Evolutionary conservation across 2,329 filamentous ascomycete genomes (phyloP), one percentile per base, ranked within the genome.

Genomic region (Aspergillaceae sp.): DNA sequence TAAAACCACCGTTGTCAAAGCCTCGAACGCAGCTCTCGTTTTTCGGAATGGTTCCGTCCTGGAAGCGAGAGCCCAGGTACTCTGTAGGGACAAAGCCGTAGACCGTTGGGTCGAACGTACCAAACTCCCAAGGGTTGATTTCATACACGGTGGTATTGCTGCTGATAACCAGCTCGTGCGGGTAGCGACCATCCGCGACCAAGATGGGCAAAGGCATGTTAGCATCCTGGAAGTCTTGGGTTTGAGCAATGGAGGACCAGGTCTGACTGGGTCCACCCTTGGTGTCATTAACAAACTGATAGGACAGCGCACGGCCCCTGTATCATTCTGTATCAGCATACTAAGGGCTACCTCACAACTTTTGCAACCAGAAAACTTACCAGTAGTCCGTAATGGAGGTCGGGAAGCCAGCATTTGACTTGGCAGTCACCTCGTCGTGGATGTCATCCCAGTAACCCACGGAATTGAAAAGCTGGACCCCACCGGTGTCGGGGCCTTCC

Each of bases 311-410:
- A 46, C 88, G 83, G 29, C 86, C 86, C 72, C 61, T 63, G 36
- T 19, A 19, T 19, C 19, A 19, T 19, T 19, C 19, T 19, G 19
- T 19, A 19, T 19, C 19, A 19, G 19, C 19, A 19, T 19, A 19
- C 19, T 19, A 7, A 26, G 46, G 33, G 3, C 40, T 9, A 19
- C 19, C 19, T 19, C 19, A 19, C 19, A 19, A 19, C 19, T 7
- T 52, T 33, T 50, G 44, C n/a, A 29, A 26, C 37, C 4, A 1
- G 11, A 29, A 40, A 4, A 51, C 56, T 37, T 62, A 71, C 84
- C 89, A 94, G 65, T 88, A 88, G 69, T 96, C 90, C 0, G 90
- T 95, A 47, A 95, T 75, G 6, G 86, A 85, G 3, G 78, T 79
- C 40, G 82, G 71, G 59, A 75, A 90, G 0, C 80, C 79, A 10